Conservation (phyloP, 768 basidiomycete genomes). For the Clavulina sp. region DNA sequence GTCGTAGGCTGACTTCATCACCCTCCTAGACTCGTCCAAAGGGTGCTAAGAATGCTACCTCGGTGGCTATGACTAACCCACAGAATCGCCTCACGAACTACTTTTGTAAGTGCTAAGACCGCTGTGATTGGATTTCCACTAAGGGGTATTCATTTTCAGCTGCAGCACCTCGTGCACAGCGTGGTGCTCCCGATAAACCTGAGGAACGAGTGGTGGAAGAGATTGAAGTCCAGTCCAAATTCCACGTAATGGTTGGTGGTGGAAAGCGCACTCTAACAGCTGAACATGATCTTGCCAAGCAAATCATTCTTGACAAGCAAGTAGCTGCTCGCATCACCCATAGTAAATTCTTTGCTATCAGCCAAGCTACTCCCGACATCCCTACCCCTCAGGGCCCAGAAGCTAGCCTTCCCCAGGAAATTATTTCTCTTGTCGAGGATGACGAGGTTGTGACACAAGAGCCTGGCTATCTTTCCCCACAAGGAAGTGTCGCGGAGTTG, state of each 20-base stretch:
- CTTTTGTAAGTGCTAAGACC: background rate
- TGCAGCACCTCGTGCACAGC: background rate
- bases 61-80: background rate
- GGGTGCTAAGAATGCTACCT: background rate
- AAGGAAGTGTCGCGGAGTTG: background rate
- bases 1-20: no score
- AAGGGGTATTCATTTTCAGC: background rate
- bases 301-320: constrained; percentile 41
- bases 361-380: background rate
- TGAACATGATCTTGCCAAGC: constrained; percentile 13
- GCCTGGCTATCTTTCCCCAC: background rate
- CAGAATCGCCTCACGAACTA: background rate
- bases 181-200: background rate
- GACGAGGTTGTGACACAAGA: background rate
- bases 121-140: background rate
- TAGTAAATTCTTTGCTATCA: background rate
- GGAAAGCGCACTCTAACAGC: constrained; percentile 34
- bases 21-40: background rate
- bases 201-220: background rate
- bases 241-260: constrained; percentile 14
- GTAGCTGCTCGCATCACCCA: constrained; percentile 12
- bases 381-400: background rate
- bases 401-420: background rate
- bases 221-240: constrained; percentile 21
- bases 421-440: background rate